Conservation (phyloP, 2,329 filamentous ascomycete genomes). For the Fulvia fulva region DNA sequence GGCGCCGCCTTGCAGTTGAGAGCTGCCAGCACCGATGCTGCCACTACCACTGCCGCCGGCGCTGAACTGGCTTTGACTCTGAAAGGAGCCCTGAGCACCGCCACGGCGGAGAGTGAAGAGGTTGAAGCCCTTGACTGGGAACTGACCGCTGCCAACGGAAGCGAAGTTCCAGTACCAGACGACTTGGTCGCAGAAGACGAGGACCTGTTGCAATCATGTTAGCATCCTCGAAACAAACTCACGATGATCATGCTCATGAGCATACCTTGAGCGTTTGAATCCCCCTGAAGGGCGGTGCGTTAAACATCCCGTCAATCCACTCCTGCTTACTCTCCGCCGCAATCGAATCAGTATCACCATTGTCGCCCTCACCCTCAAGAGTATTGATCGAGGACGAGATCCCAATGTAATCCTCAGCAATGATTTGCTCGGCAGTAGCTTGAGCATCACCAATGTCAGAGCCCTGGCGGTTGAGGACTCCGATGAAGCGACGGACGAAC, state of each 20-base stretch:
- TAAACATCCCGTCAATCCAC: conserved; percentile 9
- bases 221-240: neutral
- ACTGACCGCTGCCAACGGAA: conserved; percentile 9
- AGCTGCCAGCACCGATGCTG: neutral
- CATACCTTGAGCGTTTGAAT: conserved; percentile 2
- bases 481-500: conserved; percentile 10
- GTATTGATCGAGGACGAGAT: conserved; percentile 16
- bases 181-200: conserved; percentile 14
- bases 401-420: conserved; percentile 13
- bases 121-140: conserved; percentile 18
- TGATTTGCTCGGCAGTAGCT: conserved; percentile 11
- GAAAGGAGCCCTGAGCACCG: neutral
- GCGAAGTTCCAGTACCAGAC: conserved; percentile 18
- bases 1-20: too few species aligned
- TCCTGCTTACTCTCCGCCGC: conserved; percentile 8
- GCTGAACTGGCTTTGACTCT: neutral
- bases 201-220: neutral
- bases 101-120: conserved; percentile 4
- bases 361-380: conserved; percentile 2
- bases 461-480: conserved; percentile 6
- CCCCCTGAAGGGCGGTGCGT: neutral
- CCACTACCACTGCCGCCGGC: neutral
- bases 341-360: neutral
- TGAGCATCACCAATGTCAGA: neutral
- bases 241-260: neutral